phyloP scores from a whole-genome alignment of 2,329 filamentous ascomycete genomes.

The Atkinsonella hypoxylon region DNA sequence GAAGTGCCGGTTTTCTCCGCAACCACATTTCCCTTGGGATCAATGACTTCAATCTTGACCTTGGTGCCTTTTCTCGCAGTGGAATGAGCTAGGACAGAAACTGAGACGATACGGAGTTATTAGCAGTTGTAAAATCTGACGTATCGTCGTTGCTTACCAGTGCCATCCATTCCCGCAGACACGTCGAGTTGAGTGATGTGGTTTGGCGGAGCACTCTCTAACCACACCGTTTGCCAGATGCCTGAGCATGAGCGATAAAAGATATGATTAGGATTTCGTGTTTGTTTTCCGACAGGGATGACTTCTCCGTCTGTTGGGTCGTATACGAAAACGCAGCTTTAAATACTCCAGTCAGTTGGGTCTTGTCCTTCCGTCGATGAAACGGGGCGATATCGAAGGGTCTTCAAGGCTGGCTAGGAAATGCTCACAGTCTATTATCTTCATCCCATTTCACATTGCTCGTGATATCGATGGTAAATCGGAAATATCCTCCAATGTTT shows the following conservation, averaged over 20 bases:
- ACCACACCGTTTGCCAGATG: conserved; percentile 65
- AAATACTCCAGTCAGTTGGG: too few species aligned
- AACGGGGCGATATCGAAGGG: too few species aligned
- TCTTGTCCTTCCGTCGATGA: too few species aligned
- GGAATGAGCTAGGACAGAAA: conserved; percentile 43
- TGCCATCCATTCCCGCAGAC: conserved; percentile 41
- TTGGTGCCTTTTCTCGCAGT: conserved; percentile 22
- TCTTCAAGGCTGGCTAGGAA: too few species aligned
- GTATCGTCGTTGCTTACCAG: conserved; percentile 23
- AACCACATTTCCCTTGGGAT: conserved; percentile 26
- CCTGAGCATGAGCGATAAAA: conserved; percentile 63
- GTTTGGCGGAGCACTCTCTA: conserved; percentile 47
- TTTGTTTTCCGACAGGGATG: conserved; percentile 57
- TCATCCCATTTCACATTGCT: conserved; percentile 25
- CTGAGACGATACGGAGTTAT: conserved; percentile 19
- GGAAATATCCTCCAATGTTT: conserved; percentile 49
- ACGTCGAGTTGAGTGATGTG: conserved; percentile 49
- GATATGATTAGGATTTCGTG: conserved; percentile 44
- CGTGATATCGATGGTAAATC: conserved; percentile 49
- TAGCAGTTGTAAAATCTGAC: neutral
- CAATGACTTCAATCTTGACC: conserved; percentile 25
- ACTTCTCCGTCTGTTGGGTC: conserved; percentile 53
- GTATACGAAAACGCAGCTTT: conserved; percentile 49
- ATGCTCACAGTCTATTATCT: conserved; percentile 41
- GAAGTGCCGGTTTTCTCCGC: conserved; percentile 31